Conservation (phyloP, 2,329 filamentous ascomycete genomes). For the Fusarium chuoi region DNA sequence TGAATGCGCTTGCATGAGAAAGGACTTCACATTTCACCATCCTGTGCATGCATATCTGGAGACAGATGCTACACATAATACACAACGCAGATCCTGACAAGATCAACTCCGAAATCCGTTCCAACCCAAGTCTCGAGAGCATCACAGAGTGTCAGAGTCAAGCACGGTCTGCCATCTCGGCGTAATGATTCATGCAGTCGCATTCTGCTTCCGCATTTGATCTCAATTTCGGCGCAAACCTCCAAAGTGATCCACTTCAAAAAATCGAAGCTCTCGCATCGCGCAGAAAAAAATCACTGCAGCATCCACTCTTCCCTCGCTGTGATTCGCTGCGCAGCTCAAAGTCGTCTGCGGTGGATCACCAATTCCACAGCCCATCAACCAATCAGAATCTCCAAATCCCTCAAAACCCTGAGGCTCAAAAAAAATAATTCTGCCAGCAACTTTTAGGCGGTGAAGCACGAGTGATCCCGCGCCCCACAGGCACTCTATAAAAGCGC, state of each 20-base stretch:
- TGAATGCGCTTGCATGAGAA: neutral
- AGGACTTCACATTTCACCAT: neutral
- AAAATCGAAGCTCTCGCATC: neutral
- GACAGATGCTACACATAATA: no score
- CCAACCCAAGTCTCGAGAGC: neutral
- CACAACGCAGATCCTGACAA: neutral
- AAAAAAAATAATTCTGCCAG: conserved; percentile 38
- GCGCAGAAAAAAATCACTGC: neutral
- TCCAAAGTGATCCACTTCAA: neutral
- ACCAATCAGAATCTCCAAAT: neutral
- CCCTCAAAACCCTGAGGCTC: neutral
- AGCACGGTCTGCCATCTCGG: neutral
- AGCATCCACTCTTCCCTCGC: conserved; percentile 3
- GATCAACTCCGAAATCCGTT: neutral
- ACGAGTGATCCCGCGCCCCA: conserved; percentile 30
- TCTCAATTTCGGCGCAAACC: neutral
- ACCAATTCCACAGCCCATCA: neutral
- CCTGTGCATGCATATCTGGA: neutral
- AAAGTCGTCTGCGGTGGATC: conserved; percentile 6
- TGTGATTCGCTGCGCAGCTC: neutral
- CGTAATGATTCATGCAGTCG: conserved; percentile 22
- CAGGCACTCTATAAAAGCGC: conserved; percentile 30
- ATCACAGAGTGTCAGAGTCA: neutral
- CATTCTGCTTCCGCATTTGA: neutral
- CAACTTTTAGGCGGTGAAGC: conserved; percentile 51